phyloP scores from a whole-genome alignment of 2,329 filamentous ascomycete genomes.

The Colletotrichum godetiae region DNA sequence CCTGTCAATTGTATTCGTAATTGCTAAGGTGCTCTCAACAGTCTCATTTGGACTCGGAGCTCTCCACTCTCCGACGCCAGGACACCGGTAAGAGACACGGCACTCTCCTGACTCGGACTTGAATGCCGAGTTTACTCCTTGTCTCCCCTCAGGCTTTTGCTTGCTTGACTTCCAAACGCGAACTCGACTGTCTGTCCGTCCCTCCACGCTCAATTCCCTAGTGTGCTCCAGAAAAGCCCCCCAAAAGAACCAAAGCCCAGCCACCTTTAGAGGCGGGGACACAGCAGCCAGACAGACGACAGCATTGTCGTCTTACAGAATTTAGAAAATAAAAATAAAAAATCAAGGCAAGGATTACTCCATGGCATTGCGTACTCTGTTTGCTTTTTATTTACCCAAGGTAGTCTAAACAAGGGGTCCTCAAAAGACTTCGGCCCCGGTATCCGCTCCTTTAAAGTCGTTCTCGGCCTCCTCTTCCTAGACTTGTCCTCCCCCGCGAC shows the following conservation, averaged over 20 bases:
- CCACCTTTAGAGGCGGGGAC: constrained; percentile 4
- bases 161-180: not conserved
- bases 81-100: not conserved
- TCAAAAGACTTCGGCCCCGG: constrained; percentile 13
- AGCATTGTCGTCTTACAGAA: not conserved
- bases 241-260: not conserved
- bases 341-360: constrained; percentile 2
- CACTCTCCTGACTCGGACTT: constrained; percentile 11
- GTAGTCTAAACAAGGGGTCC: not conserved
- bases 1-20: not conserved
- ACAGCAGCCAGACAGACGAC: not conserved
- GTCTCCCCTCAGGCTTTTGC: not conserved
- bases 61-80: constrained; percentile 28
- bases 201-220: not conserved
- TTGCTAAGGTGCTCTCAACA: not conserved
- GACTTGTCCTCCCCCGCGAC: not conserved
- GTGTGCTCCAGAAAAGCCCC: not conserved
- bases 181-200: not conserved
- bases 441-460: constrained; percentile 15
- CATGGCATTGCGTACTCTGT: constrained; percentile 11
- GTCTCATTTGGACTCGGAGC: constrained; percentile 2
- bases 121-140: constrained; percentile 33
- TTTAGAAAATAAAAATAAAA: not conserved
- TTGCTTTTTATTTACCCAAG: constrained; percentile 14
- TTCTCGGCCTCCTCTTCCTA: constrained; percentile 13